A percentile compares a stretch with the other conserved stretches of the same genome.
These are phyloP conservation scores for Melaleuca quinquenervia DNA, from an alignment of 345 rosid genomes.

Conservation along the genomic window DNA sequence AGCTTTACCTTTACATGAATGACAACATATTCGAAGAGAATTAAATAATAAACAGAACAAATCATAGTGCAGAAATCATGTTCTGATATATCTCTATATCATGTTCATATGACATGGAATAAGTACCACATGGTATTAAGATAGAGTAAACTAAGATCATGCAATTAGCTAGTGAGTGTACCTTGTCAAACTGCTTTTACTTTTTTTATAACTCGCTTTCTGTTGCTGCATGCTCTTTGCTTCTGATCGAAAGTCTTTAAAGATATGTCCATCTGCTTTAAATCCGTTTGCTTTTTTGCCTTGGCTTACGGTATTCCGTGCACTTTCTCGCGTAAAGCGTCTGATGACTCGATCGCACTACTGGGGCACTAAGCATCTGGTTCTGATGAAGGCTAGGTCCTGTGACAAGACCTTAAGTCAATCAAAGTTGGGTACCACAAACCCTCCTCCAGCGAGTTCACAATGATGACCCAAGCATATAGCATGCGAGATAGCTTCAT, in stretches of 20 bases:
- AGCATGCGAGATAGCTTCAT: not conserved
- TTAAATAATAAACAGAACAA: not conserved
- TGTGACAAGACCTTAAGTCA: not conserved
- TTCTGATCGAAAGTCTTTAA: not conserved
- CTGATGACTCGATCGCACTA: not conserved
- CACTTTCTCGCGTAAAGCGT: not conserved
- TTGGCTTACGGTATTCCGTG: not conserved
- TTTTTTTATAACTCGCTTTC: not conserved
- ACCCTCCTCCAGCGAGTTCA: too few relatives aligned
- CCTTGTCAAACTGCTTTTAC: not conserved
- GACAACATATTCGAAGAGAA: not conserved
- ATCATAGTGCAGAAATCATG: not conserved
- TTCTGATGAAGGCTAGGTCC: not conserved
- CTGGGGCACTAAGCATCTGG: not conserved
- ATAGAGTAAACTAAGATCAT: not conserved
- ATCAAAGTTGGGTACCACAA: not conserved
- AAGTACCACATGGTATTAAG: not conserved
- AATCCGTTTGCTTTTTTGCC: not conserved
- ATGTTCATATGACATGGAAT: not conserved
- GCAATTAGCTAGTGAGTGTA: not conserved
- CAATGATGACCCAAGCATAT: not conserved
- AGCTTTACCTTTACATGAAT: not conserved
- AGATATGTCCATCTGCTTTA: not conserved
- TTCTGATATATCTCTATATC: not conserved
- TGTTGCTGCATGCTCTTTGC: not conserved